These are phyloP conservation scores for Colletotrichum abscissum DNA, from an alignment of 2,329 filamentous ascomycete species.

Conservation along the genomic window DNA sequence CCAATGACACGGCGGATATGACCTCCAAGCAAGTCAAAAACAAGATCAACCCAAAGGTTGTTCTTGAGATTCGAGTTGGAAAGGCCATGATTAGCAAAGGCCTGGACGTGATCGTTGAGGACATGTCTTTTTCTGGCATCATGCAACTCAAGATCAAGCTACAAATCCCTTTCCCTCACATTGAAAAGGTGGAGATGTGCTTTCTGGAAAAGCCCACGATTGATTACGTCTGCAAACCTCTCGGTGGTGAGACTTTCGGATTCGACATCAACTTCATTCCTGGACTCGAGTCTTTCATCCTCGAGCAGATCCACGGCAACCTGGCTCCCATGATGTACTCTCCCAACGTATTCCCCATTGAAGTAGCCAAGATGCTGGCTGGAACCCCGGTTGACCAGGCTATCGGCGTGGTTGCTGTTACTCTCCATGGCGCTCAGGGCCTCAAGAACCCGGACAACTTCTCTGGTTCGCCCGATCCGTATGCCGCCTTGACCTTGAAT, in stretches of 20 bases:
- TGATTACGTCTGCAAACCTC: slow-evolving; percentile 97
- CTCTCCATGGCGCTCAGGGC: slow-evolving; percentile 89
- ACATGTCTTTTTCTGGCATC: slow-evolving; percentile 94
- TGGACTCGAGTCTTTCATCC: slow-evolving; percentile 91
- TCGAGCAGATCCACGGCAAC: slow-evolving; percentile 95
- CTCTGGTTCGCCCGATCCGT: slow-evolving; percentile 90
- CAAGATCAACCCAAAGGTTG: slow-evolving; percentile 96
- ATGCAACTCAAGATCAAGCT: slow-evolving; percentile 99
- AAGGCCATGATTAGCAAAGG: slow-evolving; percentile 98
- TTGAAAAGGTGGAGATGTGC: slow-evolving; percentile 94
- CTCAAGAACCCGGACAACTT: slow-evolving; percentile 97
- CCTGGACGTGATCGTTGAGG: slow-evolving; percentile 95
- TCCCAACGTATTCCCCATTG: slow-evolving; percentile 97
- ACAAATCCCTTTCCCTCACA: slow-evolving; percentile 93
- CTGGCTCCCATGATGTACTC: slow-evolving; percentile 97
- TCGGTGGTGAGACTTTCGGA: slow-evolving; percentile 93
- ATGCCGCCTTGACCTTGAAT: slow-evolving; percentile 87
- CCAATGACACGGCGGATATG: slow-evolving; percentile 92
- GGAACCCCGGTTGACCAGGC: slow-evolving; percentile 95
- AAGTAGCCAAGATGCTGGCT: slow-evolving; percentile 97
- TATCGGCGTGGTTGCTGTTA: slow-evolving; percentile 92
- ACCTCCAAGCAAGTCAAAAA: slow-evolving; percentile 90
- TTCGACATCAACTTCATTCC: slow-evolving; percentile 99
- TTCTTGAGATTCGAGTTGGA: slow-evolving; percentile 92
- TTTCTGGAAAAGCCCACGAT: slow-evolving; percentile 91